Conservation (phyloP, 2,329 filamentous ascomycete species). For the Xylaria sp. region DNA sequence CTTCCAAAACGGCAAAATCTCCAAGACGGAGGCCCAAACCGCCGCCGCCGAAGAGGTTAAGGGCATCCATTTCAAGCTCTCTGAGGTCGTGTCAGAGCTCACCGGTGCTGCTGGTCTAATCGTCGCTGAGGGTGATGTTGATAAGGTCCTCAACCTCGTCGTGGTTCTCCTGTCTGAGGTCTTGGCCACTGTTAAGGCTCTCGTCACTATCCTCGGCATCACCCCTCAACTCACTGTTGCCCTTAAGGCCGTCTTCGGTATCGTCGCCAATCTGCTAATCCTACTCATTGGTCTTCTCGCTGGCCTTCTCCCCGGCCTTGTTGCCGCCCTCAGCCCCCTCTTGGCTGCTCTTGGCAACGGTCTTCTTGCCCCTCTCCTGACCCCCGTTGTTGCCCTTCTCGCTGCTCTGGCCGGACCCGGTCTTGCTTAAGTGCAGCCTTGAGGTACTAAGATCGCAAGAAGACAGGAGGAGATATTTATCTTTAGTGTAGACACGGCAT, state of each 20-base stretch:
- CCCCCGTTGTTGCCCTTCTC: not conserved
- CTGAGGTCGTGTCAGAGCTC: not conserved
- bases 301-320: not conserved
- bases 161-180: not conserved
- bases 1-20: not conserved
- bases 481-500: too few species aligned
- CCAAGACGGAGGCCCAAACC: not conserved
- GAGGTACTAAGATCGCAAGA: too few species aligned
- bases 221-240: not conserved
- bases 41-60: not conserved
- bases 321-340: not conserved
- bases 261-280: not conserved
- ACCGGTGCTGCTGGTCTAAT: not conserved
- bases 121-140: not conserved
- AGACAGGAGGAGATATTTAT: too few species aligned
- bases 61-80: not conserved
- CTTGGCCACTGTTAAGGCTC: not conserved
- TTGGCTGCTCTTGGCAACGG: not conserved
- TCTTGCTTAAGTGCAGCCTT: not conserved
- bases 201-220: not conserved
- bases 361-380: not conserved
- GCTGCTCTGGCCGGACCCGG: not conserved
- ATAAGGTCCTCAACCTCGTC: not conserved
- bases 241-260: not conserved
- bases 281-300: not conserved